A percentile compares a stretch with the other conserved stretches of the same genome.
These are phyloP conservation scores for Hemileccinum impolitum DNA, from an alignment of 768 basidiomycete species.

Conservation along the genomic window DNA sequence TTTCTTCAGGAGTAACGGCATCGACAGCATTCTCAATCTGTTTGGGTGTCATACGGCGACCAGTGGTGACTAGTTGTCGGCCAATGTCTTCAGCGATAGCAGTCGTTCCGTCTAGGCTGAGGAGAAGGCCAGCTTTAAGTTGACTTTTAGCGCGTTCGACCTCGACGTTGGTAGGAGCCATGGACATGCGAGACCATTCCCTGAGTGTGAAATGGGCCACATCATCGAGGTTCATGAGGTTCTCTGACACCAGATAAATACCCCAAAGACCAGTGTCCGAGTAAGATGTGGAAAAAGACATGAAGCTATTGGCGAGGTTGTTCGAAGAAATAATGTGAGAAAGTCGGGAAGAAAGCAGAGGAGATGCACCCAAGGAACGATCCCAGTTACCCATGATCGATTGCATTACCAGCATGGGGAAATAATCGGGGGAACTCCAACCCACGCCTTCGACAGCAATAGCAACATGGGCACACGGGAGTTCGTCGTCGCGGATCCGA, in stretches of 20 bases:
- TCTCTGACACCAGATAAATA: slow-evolving; percentile 95
- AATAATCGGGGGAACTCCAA: slow-evolving; percentile 98
- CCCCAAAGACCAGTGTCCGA: slow-evolving; percentile 99
- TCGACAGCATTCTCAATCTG: slow-evolving; percentile 94
- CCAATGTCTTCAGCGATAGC: slow-evolving; percentile 98
- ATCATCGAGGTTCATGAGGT: slow-evolving; percentile 90
- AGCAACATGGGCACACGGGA: slow-evolving; percentile 87
- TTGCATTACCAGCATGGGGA: slow-evolving; percentile 99
- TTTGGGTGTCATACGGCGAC: slow-evolving; percentile 82
- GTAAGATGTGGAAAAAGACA: slow-evolving; percentile 98
- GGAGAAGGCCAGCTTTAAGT: slow-evolving; percentile 89
- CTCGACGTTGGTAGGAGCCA: slow-evolving; percentile 77
- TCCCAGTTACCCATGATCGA: slow-evolving; percentile 99
- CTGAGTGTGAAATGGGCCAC: slow-evolving; percentile 89
- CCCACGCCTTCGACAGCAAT: slow-evolving; percentile 97
- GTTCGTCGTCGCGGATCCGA: slow-evolving; percentile 88
- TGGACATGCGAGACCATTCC: slow-evolving; percentile 96
- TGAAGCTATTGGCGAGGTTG: slow-evolving; percentile 98
- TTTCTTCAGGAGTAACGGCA: slow-evolving; percentile 82
- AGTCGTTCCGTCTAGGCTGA: slow-evolving; percentile 92
- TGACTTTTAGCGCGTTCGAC: slow-evolving; percentile 99
- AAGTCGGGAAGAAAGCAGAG: slow-evolving; percentile 86
- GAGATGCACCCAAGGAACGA: slow-evolving; percentile 86
- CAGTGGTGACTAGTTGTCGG: slow-evolving; percentile 93
- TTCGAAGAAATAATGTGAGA: slow-evolving; percentile 87